These are phyloP conservation scores for Boletus rubescentipes DNA, from an alignment of 768 basidiomycete genomes.

Conservation along the genomic window DNA sequence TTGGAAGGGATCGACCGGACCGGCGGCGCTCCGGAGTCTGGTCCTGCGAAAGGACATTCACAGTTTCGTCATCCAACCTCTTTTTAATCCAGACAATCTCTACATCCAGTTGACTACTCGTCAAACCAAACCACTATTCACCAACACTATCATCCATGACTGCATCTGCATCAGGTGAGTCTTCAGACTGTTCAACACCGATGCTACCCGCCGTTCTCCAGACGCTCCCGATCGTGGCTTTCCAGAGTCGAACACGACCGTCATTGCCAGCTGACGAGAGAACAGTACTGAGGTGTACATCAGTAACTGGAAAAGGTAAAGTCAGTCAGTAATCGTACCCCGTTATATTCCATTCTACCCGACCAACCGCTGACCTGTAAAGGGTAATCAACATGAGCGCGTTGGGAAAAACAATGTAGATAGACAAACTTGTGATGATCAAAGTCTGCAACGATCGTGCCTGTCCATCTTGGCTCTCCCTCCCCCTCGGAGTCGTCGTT, in stretches of 20 bases:
- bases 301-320: background rate
- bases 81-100: background rate
- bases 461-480: conserved; percentile 60
- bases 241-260: conserved; percentile 81
- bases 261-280: conserved; percentile 84
- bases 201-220: conserved; percentile 84
- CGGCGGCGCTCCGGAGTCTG: background rate
- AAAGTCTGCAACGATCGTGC: conserved; percentile 78
- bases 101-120: background rate
- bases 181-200: conserved; percentile 73
- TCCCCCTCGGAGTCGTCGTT: conserved; percentile 44
- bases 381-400: conserved; percentile 3
- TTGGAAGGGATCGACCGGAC: background rate
- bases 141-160: conserved; percentile 45
- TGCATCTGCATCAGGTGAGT: conserved; percentile 41
- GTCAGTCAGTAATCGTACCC: conserved; percentile 47
- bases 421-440: conserved; percentile 71
- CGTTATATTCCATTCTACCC: conserved; percentile 94
- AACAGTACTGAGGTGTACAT: conserved; percentile 56
- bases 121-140: conserved; percentile 25
- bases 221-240: conserved; percentile 77
- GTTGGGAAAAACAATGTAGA: background rate
- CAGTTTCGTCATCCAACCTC: background rate
- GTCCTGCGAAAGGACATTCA: too few relatives aligned
- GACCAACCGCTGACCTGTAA: conserved; percentile 66